phyloP scores from a whole-genome alignment of 306 rosid genomes.

The Senna siamea region DNA sequence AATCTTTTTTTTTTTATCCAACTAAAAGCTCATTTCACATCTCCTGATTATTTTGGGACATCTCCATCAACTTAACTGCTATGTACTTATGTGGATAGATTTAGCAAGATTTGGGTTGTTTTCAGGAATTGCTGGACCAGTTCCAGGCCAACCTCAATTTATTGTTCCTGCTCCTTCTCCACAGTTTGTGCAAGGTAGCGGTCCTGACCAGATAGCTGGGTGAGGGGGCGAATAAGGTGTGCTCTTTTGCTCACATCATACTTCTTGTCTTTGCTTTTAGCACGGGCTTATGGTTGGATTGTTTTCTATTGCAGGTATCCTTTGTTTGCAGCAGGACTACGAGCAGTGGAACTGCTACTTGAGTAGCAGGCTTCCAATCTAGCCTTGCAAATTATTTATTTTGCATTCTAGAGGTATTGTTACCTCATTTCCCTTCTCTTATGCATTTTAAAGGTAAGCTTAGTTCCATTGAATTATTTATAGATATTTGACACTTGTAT shows the following conservation, averaged over 20 bases:
- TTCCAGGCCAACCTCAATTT: slow-evolving; percentile 82
- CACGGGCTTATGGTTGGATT: slow-evolving; percentile 28
- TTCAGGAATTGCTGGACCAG: slow-evolving; percentile 74
- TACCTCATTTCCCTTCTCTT: not conserved
- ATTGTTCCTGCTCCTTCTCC: slow-evolving; percentile 73
- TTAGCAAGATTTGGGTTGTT: slow-evolving; percentile 27
- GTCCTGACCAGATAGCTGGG: slow-evolving; percentile 86
- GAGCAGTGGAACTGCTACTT: slow-evolving; percentile 97
- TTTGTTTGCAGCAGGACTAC: slow-evolving; percentile 97
- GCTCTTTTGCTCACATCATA: slow-evolving; percentile 28
- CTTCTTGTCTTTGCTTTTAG: slow-evolving; percentile 24
- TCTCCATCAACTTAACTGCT: slow-evolving; percentile 4
- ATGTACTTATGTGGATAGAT: not conserved
- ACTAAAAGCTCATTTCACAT: not conserved
- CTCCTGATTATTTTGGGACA: slow-evolving; percentile 5
- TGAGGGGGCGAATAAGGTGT: slow-evolving; percentile 79
- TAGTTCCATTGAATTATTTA: not conserved
- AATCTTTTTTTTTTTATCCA: no score
- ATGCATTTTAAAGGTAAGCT: slow-evolving; percentile 2
- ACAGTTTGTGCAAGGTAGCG: slow-evolving; percentile 76
- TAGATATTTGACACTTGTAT: not conserved
- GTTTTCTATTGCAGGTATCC: slow-evolving; percentile 57
- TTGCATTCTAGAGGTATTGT: slow-evolving; percentile 93
- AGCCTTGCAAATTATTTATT: slow-evolving; percentile 93
- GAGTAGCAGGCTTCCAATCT: slow-evolving; percentile 92